A percentile compares a stretch with the other conserved stretches of the same genome.
phyloP scores from a whole-genome alignment of 2,329 filamentous ascomycete genomes.

The Neofusicoccum cordaticola region DNA sequence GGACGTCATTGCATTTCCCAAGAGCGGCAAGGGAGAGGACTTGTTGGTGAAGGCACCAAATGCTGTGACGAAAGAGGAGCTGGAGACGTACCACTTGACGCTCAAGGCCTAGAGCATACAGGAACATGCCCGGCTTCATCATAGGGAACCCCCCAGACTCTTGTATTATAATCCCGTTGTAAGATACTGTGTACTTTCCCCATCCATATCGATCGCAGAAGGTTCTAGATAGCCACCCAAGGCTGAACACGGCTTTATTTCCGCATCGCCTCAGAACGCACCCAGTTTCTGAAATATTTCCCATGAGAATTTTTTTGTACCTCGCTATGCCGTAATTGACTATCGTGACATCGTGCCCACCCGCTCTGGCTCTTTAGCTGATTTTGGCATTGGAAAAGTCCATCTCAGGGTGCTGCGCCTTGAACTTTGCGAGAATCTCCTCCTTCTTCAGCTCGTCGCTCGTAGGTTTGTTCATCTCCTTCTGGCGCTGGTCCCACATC shows the following conservation, averaged over 20 bases:
- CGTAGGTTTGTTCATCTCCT: conserved; percentile 83
- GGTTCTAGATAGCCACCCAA: not conserved
- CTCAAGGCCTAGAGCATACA: conserved; percentile 16
- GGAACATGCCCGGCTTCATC: no score
- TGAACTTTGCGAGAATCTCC: conserved; percentile 87
- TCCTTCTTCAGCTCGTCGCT: conserved; percentile 95
- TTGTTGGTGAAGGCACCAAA: conserved; percentile 76
- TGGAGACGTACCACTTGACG: conserved; percentile 58
- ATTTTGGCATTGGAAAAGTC: conserved; percentile 67
- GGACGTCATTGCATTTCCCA: conserved; percentile 96
- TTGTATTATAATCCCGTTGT: not conserved
- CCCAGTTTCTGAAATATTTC: not conserved
- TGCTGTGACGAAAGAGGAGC: conserved; percentile 58
- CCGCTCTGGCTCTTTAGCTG: conserved; percentile 27
- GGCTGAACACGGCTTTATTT: not conserved
- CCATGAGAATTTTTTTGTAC: not conserved
- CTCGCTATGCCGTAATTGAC: conserved; percentile 17
- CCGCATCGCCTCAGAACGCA: not conserved
- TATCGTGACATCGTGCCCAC: conserved; percentile 13
- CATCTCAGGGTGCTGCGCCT: conserved; percentile 73
- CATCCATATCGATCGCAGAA: not conserved
- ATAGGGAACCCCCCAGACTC: not conserved
- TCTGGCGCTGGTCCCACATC: conserved; percentile 99
- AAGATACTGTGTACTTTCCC: not conserved
- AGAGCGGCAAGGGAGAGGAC: conserved; percentile 87